phyloP scores from a whole-genome alignment of 192 early-diverging fungal species.

The Rhizophagus sp. region DNA sequence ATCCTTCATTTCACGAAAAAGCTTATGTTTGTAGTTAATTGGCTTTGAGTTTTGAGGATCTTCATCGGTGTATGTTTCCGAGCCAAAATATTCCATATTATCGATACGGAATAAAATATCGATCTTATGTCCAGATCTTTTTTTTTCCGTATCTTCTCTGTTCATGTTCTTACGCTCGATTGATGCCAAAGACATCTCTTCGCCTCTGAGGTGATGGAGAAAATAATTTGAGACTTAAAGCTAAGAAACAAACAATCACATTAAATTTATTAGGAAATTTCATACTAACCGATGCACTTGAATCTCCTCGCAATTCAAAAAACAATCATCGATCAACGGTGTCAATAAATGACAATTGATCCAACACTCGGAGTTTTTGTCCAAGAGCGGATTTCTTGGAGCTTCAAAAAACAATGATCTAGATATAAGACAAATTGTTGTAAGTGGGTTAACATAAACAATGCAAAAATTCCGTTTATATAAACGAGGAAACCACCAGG shows the following conservation, averaged over 20 bases:
- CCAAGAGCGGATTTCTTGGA: conserved; percentile 3
- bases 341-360: conserved; percentile 6
- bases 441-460: too few relatives aligned
- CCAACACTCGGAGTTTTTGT: conserved; percentile 7
- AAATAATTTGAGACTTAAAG: not conserved
- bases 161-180: not conserved
- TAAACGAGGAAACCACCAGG: not conserved
- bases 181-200: conserved; percentile 16
- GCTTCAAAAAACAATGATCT: conserved; percentile 20
- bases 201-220: not conserved
- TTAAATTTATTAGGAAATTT: not conserved
- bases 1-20: conserved; percentile 16
- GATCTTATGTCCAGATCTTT: conserved; percentile 16
- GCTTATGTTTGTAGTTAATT: not conserved
- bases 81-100: conserved; percentile 22
- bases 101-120: conserved; percentile 23
- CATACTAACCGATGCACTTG: conserved; percentile 5
- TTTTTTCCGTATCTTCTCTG: conserved; percentile 19
- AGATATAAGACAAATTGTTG: too few relatives aligned
- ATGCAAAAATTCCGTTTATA: too few relatives aligned
- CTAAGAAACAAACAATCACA: not conserved
- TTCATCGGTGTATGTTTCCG: conserved; percentile 2
- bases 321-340: conserved; percentile 12
- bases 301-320: conserved; percentile 19
- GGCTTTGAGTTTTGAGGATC: conserved; percentile 2